Base-by-base conservation (phyloP, 1,284 basidiomycete genomes). In the Testicularia cyperi region DNA sequence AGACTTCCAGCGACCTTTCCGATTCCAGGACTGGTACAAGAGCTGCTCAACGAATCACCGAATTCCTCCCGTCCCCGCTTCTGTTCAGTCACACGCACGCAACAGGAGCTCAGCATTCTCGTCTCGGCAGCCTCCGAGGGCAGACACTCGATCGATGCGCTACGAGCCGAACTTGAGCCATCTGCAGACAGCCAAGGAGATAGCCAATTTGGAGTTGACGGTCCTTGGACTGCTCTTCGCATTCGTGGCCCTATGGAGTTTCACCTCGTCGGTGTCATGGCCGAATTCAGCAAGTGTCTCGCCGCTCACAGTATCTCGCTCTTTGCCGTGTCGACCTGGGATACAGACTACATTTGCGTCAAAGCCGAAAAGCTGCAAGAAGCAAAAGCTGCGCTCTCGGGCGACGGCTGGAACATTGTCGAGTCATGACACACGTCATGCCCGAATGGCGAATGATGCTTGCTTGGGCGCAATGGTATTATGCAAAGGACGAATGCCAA, bases 271-370 rank as follows among this genome's bases (percentile, higher is more conserved):
- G 56, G 49, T 6, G 56, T 60, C 14, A 33, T 60, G 15, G 38
- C 49, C 28, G 49, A 60, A 28, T 60, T 60, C 37, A 61, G 46
- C 35, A 49, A 40, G 29, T 42, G 45, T 13, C 41, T 61, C 3
- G 57, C 57, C 14, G 30, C 29, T 12, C 35, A 30, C 13, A 33
- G 35, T 14, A 51, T 61, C 25, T 61, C 57, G 4, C 44, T 61
- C 46, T 61, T 61, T 44, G 51, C 57, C 22, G 43, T 61, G 7
- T 61, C 57, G 19, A 55, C 51, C 2, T 61, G 57, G 57, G 51
- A 55, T 27, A 61, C 46, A 23, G 56, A 60, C 36, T 60, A 60
- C 36, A 54, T 60, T 37, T 60, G 56, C 23, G 56, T 60, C 27
- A 60, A 54, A 35, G 18, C 35, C 16, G 5, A 3, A 2, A 34